Evolutionary conservation across 1,139 yeast species (phyloP).

Genomic region (Yamadazyma pseudoaaseri): DNA sequence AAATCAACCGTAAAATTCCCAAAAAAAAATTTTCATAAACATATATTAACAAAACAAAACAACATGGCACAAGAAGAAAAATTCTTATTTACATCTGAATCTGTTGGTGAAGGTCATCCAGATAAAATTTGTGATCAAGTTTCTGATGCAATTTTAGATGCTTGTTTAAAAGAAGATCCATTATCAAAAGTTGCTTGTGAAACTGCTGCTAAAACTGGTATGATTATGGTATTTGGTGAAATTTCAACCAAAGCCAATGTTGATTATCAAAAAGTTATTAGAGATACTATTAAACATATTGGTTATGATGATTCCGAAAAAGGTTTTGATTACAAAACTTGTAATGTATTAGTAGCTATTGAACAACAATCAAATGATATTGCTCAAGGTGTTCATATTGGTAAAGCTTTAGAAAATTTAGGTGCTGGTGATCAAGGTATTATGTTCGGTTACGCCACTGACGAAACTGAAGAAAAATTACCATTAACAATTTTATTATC

Average conservation of each 20-base stretch:
- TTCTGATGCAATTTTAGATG: conserved; percentile 96
- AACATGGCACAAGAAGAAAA: conserved; percentile 25
- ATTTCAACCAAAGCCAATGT: conserved; percentile 94
- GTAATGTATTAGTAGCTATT: conserved; percentile 97
- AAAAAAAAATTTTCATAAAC: conserved; percentile 8
- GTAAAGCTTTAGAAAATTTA: conserved; percentile 92
- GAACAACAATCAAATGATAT: conserved; percentile 99
- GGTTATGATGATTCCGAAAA: conserved; percentile 96
- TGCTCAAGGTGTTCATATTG: conserved; percentile 98
- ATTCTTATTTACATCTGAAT: conserved; percentile 90
- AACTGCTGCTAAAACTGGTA: conserved; percentile 98
- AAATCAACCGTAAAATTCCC: conserved; percentile 8
- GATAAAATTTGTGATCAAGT: conserved; percentile 99
- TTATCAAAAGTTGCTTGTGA: conserved; percentile 99
- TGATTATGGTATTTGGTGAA: conserved; percentile 99
- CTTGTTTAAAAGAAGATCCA: conserved; percentile 94
- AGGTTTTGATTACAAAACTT: conserved; percentile 99
- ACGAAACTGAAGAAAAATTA: conserved; percentile 95
- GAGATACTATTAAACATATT: conserved; percentile 98
- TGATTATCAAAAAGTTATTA: conserved; percentile 95
- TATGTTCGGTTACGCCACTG: conserved; percentile 99
- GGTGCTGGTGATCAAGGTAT: conserved; percentile 99
- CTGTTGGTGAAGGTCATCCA: conserved; percentile 99
- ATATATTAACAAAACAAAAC: background rate
- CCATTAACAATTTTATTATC: conserved; percentile 94